Base-by-base conservation (phyloP, 73 alveolate species). In the Tetrahymena thermophila region DNA sequence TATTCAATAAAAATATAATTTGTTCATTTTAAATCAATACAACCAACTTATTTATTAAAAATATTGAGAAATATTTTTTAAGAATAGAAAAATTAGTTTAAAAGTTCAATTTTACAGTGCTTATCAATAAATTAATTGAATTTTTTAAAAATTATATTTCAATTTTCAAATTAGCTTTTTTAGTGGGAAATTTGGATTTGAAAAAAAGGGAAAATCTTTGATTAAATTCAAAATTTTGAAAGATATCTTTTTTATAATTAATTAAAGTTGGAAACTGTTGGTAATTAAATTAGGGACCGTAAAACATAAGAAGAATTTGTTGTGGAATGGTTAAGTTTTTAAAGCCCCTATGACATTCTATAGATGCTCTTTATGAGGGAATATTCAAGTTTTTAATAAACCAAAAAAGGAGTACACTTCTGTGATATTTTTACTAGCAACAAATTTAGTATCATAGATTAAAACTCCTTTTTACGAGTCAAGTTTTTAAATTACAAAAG, bases 271-370 rank as follows among this genome's bases (percentile, higher is more conserved):
- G 89, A 71, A 71, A 71, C 37, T n/a, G 89, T 71, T 71, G 17
- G 89, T 25, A 71, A 71, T 28, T n/a, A 8, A 16, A 23, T 71
- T 31, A 25, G 89, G 89, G 89, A 71, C 89, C 89, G 89, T 71
- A 71, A 71, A 71, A 71, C 89, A 71, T 71, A 71, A 71, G 89
- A 71, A 71, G 89, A 71, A 71, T 71, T 71, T 71, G 89, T 71
- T 71, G 89, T 71, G 89, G 89, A 71, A 71, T 71, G 89, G 89
- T 71, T 71, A 71, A 71, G 89, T 71, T 71, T 71, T 71, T 71
- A 28, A 71, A 71, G 89, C 89, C 89, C 7, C 89, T 71, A 28
- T n/a, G 89, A 71, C 89, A 71, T n/a, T 71, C 89, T 71, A 71
- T 71, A 71, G 89, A 71, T 71, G 89, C 35, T 71, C 89, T 71